These are phyloP conservation scores for Pythium scleroteichum DNA, from an alignment of 352 stramenopile species.

Conservation along the genomic window DNA sequence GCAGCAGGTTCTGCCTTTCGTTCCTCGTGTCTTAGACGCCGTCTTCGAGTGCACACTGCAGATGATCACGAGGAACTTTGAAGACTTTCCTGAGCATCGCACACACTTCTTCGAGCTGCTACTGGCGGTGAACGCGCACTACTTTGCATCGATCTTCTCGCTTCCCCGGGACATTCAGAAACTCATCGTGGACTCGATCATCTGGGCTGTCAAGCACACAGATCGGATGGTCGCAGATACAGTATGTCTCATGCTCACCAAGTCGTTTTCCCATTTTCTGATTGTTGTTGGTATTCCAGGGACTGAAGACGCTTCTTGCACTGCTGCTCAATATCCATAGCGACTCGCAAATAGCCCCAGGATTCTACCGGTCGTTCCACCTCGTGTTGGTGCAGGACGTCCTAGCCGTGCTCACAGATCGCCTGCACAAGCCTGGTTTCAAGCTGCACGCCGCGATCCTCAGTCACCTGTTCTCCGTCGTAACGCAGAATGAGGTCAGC, in stretches of 20 bases:
- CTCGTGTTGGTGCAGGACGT: slow-evolving; percentile 94
- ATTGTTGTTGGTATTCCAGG: slow-evolving; percentile 46
- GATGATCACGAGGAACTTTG: slow-evolving; percentile 99
- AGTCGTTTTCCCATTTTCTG: too few species aligned
- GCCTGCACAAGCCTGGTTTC: slow-evolving; percentile 99
- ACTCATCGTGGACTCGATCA: slow-evolving; percentile 98
- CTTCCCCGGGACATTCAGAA: slow-evolving; percentile 98
- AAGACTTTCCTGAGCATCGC: slow-evolving; percentile 98
- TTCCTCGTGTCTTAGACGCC: slow-evolving; percentile 96
- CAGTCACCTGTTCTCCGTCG: slow-evolving; percentile 97
- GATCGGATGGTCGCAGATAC: slow-evolving; percentile 98
- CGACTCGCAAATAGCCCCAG: slow-evolving; percentile 93
- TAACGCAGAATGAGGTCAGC: slow-evolving; percentile 95
- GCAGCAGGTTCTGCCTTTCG: slow-evolving; percentile 70
- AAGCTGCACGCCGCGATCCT: slow-evolving; percentile 98
- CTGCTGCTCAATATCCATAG: slow-evolving; percentile 96
- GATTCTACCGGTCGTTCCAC: slow-evolving; percentile 99
- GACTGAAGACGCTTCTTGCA: slow-evolving; percentile 96
- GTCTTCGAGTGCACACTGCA: slow-evolving; percentile 99
- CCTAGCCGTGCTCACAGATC: slow-evolving; percentile 97
- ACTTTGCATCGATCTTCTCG: slow-evolving; percentile 97
- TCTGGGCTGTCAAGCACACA: slow-evolving; percentile 99
- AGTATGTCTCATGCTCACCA: slow-evolving; percentile 45
- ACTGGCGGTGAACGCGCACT: slow-evolving; percentile 94
- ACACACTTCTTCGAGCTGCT: slow-evolving; percentile 99